Base-by-base conservation (phyloP, 495 filamentous ascomycete genomes). In the Jackrogersella multiformis region DNA sequence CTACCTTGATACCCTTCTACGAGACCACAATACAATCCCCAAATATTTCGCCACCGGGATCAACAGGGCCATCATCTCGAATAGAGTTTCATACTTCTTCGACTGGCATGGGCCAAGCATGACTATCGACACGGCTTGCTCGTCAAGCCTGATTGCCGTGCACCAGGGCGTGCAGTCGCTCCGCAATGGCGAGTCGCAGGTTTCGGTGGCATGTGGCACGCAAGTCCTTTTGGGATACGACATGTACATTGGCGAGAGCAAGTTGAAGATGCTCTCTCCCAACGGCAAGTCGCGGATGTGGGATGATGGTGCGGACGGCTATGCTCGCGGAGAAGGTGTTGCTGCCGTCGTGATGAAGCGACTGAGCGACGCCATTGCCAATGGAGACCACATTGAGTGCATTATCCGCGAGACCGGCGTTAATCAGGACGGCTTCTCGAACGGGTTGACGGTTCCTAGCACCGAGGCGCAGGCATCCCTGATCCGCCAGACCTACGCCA, bases 291-390 rank as follows among this genome's bases (percentile, higher is more conserved):
- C 68, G 0, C 74, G 70, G n/a, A 75, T 78, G 36, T 80, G 78
- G 60, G 87, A 89, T 51, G 74, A 77, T 0, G 45, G 64, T 0
- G 90, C 88, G 0, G 78, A 89, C 67, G 90, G 90, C 0, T 92
- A 89, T 45, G 24, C 42, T 8, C 42, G 42, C 0, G 42, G 42
- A 2, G 42, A 45, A 13, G 42, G 42, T 26, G 10, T 45, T 20
- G 42, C 42, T 1, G 42, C 42, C 9, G 42, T 45, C 20, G 23
- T 45, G 3, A 9, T 45, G 6, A 45, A 45, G 42, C 23, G 18
- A n/a, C 21, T 45, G 5, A 24, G 18, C 21, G 18, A 45, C 23
- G 42, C 42, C 2, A 18, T 45, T 2, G 21, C 21, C 12, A 20
- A 45, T 9, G 24, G 24, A 5, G 42, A 45, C 18, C 42, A 18